These are phyloP conservation scores for Hypoxylon crocopeplum DNA, from an alignment of 495 filamentous ascomycete species.

Conservation along the genomic window DNA sequence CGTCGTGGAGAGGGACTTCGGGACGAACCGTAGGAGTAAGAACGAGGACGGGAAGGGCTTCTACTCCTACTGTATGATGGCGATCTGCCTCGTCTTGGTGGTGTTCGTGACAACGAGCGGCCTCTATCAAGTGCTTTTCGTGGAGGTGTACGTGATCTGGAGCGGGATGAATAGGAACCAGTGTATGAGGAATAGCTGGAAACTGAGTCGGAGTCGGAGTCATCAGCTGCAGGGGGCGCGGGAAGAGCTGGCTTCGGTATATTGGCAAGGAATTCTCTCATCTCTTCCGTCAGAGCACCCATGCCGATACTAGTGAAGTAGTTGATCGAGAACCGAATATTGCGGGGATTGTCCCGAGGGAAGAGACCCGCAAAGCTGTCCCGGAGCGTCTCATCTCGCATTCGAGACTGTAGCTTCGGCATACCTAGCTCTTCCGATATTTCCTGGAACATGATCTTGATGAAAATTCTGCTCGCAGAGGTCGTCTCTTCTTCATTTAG, in stretches of 20 bases:
- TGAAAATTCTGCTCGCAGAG: slow-evolving; percentile 92
- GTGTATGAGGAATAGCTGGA: slow-evolving; percentile 72
- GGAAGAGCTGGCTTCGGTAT: slow-evolving; percentile 78
- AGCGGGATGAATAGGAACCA: slow-evolving; percentile 60
- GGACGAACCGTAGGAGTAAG: slow-evolving; percentile 36
- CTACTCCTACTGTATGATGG: slow-evolving; percentile 51
- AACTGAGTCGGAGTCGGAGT: slow-evolving; percentile 67
- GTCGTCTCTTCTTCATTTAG: slow-evolving; percentile 98
- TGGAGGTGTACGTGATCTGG: slow-evolving; percentile 47
- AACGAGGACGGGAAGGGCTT: slow-evolving; percentile 49
- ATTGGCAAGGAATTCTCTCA: slow-evolving; percentile 89
- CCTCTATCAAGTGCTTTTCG: slow-evolving; percentile 38
- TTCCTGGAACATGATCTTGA: slow-evolving; percentile 97
- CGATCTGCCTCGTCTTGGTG: slow-evolving; percentile 42
- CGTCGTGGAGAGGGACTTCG: slow-evolving; percentile 30
- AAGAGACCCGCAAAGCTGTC: slow-evolving; percentile 87
- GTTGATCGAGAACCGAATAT: slow-evolving; percentile 97
- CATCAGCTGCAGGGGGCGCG: slow-evolving; percentile 62
- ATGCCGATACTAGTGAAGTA: slow-evolving; percentile 98
- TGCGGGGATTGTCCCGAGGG: slow-evolving; percentile 83
- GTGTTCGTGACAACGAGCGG: slow-evolving; percentile 51
- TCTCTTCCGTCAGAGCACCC: slow-evolving; percentile 91
- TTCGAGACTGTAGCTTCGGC: slow-evolving; percentile 73
- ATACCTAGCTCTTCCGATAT: slow-evolving; percentile 86
- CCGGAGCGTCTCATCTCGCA: slow-evolving; percentile 79